Conservation (phyloP, 23 red algal genomes). For the Gracilaria gracilis region DNA sequence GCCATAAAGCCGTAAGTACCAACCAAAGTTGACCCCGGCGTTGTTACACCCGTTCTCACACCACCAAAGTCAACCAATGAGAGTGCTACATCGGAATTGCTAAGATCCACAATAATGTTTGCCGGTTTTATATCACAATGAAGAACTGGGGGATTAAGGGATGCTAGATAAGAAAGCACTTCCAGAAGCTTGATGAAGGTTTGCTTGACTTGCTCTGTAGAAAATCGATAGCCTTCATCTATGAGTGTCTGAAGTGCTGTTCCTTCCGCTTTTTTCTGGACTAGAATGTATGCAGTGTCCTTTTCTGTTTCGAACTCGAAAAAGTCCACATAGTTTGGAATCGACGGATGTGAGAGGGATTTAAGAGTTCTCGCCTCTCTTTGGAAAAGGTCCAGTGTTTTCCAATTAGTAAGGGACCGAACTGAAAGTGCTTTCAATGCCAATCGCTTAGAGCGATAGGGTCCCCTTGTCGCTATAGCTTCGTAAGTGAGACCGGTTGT, state of each 20-base stretch:
- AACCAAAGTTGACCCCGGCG: conserved; percentile 40
- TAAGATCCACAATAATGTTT: conserved; percentile 69
- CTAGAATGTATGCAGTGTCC: conserved; percentile 51
- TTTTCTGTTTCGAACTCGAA: conserved; percentile 45
- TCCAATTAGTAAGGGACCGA: conserved; percentile 44
- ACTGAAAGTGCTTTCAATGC: conserved; percentile 76
- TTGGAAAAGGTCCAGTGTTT: conserved; percentile 72
- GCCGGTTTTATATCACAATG: conserved; percentile 75
- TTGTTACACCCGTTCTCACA: conserved; percentile 36
- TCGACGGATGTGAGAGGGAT: conserved; percentile 56
- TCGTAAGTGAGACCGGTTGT: conserved; percentile 63
- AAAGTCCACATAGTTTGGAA: conserved; percentile 63
- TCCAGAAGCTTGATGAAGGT: conserved; percentile 58
- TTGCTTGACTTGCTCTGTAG: conserved; percentile 41
- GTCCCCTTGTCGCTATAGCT: conserved; percentile 30
- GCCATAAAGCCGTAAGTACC: conserved; percentile 85
- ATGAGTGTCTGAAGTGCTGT: conserved; percentile 44
- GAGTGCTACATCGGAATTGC: conserved; percentile 5
- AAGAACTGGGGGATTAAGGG: conserved; percentile 64
- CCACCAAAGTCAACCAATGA: conserved; percentile 61
- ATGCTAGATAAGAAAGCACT: conserved; percentile 61
- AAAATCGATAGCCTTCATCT: conserved; percentile 46
- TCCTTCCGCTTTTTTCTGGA: conserved; percentile 55
- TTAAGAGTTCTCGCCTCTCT: conserved; percentile 54
- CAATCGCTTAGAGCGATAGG: conserved; percentile 16